Evolutionary conservation across 2,329 filamentous ascomycete species (phyloP).

Genomic region (Hirsutella minnesotensis): DNA sequence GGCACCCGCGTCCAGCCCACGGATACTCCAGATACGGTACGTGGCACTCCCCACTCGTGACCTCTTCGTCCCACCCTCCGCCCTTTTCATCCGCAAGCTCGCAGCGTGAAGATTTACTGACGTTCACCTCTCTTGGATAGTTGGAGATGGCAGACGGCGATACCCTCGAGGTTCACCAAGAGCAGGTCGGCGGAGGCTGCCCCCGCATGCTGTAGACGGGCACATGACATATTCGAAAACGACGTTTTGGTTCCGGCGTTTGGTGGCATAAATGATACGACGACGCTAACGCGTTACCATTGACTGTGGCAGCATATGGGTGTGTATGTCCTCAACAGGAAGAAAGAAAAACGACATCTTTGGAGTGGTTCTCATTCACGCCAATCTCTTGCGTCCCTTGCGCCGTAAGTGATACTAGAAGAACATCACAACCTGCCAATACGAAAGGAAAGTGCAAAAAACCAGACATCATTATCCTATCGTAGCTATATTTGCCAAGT

Average conservation of each 20-base stretch:
- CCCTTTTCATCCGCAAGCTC: background rate
- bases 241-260: conserved; percentile 2
- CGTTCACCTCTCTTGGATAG: conserved; percentile 30
- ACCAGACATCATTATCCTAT: too few species aligned
- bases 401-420: too few species aligned
- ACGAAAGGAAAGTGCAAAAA: too few species aligned
- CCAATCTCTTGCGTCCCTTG: too few species aligned
- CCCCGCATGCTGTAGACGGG: background rate
- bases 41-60: conserved; percentile 17
- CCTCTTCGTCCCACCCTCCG: conserved; percentile 13
- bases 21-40: conserved; percentile 84
- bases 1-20: conserved; percentile 81
- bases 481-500: too few species aligned
- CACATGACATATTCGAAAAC: background rate
- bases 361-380: background rate
- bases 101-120: background rate
- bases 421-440: too few species aligned
- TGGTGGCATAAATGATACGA: conserved; percentile 1
- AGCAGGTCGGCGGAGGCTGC: conserved; percentile 76
- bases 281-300: background rate
- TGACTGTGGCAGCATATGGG: background rate
- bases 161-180: conserved; percentile 92
- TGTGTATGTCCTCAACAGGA: background rate
- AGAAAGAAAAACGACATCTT: background rate
- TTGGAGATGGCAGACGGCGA: conserved; percentile 96